Evolutionary conservation across 2,329 filamentous ascomycete species (phyloP), one percentile per base, ranked within the genome.

Genomic region (Neoarthrinium moseri): DNA sequence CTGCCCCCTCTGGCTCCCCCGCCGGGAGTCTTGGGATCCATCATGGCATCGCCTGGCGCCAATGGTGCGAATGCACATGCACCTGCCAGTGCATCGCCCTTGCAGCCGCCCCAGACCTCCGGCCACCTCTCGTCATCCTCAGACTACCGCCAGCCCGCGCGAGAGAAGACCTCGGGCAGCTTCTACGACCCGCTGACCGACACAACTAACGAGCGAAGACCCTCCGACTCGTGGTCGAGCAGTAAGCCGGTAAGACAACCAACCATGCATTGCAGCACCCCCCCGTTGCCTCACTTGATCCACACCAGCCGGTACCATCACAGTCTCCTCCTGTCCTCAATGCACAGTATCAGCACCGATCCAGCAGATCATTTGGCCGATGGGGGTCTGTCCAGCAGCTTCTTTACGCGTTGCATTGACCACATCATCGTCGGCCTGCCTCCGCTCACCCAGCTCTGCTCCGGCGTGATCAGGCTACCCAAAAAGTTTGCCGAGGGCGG

Each of bases 161-260:
- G 44, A 55, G 67, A 71, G 43, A 71, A 70, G 57, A 60, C 63
- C 6, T 58, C 65, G 8, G 67, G 68, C 46, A 70, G 65, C 54
- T 72, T 72, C 49, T 72, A 73, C 61, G 69, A 73, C 54, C 70
- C 69, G 32, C 65, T 70, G 36, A 69, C 69, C 18, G 69, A 72
- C 50, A 69, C 69, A 7, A 69, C 69, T 21, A 62, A 65, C 48
- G 64, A 71, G 51, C 63, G 67, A 48, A 60, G 61, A 45, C 58
- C 64, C 21, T 58, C 64, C 20, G 68, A 71, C 43, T 56, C 51
- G 49, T 60, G 61, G 59, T 59, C 60, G 7, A 44, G 30, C 23
- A 43, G 21, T 29, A 63, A 61, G 50, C 59, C 57, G 57, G 62
- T 64, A 56, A 59, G 61, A 53, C 47, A 15, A 32, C n/a, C n/a